Percentiles rank a stretch among this genome's conserved stretches.
These are phyloP conservation scores for Balakata baccata DNA, from an alignment of 345 rosid species.

Conservation along the genomic window DNA sequence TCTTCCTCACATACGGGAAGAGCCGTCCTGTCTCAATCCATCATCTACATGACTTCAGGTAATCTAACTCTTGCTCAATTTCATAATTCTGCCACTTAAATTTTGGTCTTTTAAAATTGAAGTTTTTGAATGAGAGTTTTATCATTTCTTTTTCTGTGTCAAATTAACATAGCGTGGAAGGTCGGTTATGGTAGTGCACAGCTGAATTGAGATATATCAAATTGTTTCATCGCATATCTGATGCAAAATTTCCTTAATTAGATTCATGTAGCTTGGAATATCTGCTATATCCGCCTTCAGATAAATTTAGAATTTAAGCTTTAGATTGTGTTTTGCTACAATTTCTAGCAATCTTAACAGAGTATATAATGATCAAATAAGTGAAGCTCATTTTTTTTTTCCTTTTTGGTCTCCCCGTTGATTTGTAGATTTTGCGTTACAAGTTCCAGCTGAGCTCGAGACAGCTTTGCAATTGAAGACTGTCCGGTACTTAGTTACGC, in stretches of 20 bases:
- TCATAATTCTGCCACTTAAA: background rate
- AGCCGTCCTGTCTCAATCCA: background rate
- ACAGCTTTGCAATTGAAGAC: slow-evolving; percentile 74
- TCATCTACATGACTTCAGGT: slow-evolving; percentile 19
- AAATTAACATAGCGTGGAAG: background rate
- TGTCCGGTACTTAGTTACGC: slow-evolving; percentile 58
- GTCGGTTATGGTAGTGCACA: background rate
- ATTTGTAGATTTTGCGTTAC: slow-evolving; percentile 45
- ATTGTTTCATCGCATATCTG: background rate
- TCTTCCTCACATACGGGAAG: background rate
- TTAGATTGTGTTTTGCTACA: background rate
- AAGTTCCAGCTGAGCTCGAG: slow-evolving; percentile 74
- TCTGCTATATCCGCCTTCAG: background rate
- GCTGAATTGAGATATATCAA: background rate
- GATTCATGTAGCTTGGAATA: background rate
- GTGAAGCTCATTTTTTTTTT: background rate
- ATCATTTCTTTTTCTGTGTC: background rate
- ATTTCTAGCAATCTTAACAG: background rate
- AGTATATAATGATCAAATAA: background rate
- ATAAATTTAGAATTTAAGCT: background rate
- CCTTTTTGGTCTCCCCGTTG: background rate
- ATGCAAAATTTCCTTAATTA: background rate
- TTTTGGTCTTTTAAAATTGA: background rate
- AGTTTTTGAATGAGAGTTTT: background rate
- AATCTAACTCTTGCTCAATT: slow-evolving; percentile 1